Percentiles rank a stretch among this genome's conserved stretches.
Evolutionary conservation across 2,329 filamentous ascomycete species (phyloP).

Genomic region (Cladobotryum mycophilum): DNA sequence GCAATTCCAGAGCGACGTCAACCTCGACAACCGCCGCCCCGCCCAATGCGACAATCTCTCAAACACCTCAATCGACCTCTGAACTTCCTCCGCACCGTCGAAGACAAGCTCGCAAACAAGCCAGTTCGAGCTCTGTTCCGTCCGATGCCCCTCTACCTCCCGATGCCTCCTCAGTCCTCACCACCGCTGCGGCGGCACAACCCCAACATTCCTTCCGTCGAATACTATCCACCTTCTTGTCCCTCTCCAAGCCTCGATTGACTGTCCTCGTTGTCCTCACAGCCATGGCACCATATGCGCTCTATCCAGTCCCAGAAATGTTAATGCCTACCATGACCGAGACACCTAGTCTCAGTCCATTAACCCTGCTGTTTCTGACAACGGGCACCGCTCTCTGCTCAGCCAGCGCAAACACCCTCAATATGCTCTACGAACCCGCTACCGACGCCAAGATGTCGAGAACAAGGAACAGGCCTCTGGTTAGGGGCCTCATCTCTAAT

Average conservation of each 20-base stretch:
- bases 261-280: slow-evolving; percentile 87
- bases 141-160: slow-evolving; percentile 33
- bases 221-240: slow-evolving; percentile 71
- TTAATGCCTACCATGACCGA: slow-evolving; percentile 59
- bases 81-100: slow-evolving; percentile 30
- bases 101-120: slow-evolving; percentile 26
- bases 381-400: slow-evolving; percentile 80
- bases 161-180: slow-evolving; percentile 50
- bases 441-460: slow-evolving; percentile 90
- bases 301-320: slow-evolving; percentile 88
- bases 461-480: slow-evolving; percentile 85
- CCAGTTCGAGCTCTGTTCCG: slow-evolving; percentile 7
- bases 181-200: slow-evolving; percentile 44
- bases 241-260: slow-evolving; percentile 90
- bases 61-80: slow-evolving; percentile 16
- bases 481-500: slow-evolving; percentile 68
- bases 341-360: slow-evolving; percentile 77
- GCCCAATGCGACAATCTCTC: slow-evolving; percentile 11
- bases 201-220: slow-evolving; percentile 53
- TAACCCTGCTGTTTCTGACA: slow-evolving; percentile 89
- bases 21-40: slow-evolving; percentile 16
- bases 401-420: slow-evolving; percentile 88
- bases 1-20: slow-evolving; percentile 21
- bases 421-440: slow-evolving; percentile 91
- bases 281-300: slow-evolving; percentile 81